Evolutionary conservation across 495 filamentous ascomycete species (phyloP).

Genomic region (Staphylotrichum longicolle): DNA sequence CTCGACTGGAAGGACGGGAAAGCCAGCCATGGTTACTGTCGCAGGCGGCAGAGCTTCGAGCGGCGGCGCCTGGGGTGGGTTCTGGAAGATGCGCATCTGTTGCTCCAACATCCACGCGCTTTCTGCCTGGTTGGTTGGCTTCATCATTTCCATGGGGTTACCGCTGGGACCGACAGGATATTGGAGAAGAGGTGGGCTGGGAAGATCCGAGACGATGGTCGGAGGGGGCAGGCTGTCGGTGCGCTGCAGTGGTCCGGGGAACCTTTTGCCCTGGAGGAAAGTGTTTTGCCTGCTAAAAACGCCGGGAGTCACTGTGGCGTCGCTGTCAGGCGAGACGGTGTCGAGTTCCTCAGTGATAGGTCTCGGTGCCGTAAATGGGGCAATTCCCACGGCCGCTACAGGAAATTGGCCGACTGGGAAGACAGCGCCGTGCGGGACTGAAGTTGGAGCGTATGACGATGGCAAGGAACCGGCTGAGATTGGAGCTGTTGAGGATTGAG

Average conservation of each 20-base stretch:
- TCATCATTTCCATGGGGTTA: conserved; percentile 48
- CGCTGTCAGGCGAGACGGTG: conserved; percentile 25
- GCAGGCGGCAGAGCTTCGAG: background rate
- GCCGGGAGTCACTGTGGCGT: conserved; percentile 25
- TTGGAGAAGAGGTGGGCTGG: conserved; percentile 23
- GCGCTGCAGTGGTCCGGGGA: conserved; percentile 24
- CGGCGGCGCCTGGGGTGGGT: conserved; percentile 34
- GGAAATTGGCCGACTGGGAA: conserved; percentile 19
- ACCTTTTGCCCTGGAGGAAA: conserved; percentile 16
- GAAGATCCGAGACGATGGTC: conserved; percentile 35
- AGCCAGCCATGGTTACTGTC: conserved; percentile 10
- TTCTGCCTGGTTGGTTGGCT: conserved; percentile 43
- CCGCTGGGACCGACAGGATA: conserved; percentile 27
- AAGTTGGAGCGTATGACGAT: conserved; percentile 10
- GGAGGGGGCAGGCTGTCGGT: conserved; percentile 35
- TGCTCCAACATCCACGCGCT: conserved; percentile 39
- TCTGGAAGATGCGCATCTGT: conserved; percentile 42
- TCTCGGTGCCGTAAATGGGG: conserved; percentile 10
- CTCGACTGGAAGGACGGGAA: conserved; percentile 9
- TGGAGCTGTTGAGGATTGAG: conserved; percentile 14
- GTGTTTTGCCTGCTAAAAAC: conserved; percentile 24
- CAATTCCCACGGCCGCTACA: background rate
- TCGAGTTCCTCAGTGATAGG: conserved; percentile 22
- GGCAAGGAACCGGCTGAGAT: conserved; percentile 17
- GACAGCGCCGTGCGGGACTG: conserved; percentile 19